phyloP scores from a whole-genome alignment of 495 filamentous ascomycete genomes.

The Tuber calosporum region DNA sequence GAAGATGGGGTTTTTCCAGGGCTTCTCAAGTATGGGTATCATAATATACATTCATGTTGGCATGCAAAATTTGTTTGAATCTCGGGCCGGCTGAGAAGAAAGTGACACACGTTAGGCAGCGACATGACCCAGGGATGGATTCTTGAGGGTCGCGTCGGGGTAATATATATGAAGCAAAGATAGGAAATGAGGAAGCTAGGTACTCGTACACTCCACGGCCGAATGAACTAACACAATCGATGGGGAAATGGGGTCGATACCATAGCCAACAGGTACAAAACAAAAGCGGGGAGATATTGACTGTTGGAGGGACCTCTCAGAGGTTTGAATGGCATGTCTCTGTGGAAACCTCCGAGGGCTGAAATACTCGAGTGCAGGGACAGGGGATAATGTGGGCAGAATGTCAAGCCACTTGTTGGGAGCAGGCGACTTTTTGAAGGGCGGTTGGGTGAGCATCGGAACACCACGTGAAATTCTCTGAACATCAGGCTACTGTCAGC shows the following conservation, averaged over 20 bases:
- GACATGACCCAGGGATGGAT: not conserved
- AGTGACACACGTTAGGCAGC: not conserved
- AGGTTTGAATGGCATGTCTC: not conserved
- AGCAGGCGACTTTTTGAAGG: not conserved
- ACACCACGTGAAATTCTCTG: not conserved
- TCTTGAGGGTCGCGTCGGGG: not conserved
- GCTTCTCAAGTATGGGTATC: not conserved
- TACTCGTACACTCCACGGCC: not conserved
- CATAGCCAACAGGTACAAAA: not conserved
- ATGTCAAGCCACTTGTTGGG: not conserved
- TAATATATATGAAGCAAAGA: not conserved
- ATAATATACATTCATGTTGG: not conserved
- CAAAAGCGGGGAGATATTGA: slow-evolving; percentile 15
- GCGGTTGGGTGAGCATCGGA: not conserved
- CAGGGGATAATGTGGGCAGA: not conserved
- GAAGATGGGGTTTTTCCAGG: not conserved
- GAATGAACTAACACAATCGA: not conserved
- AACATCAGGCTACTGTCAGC: slow-evolving; percentile 37
- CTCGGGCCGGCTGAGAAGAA: not conserved
- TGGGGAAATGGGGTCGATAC: not conserved
- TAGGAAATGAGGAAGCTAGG: not conserved
- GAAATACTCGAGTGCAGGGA: not conserved
- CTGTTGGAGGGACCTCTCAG: not conserved
- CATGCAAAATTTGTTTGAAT: not conserved
- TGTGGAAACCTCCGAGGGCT: not conserved